A percentile compares a stretch with the other conserved stretches of the same genome.
These are phyloP conservation scores for Ogataea hybrid DNA, from an alignment of 1,139 yeast genomes.

Conservation along the genomic window DNA sequence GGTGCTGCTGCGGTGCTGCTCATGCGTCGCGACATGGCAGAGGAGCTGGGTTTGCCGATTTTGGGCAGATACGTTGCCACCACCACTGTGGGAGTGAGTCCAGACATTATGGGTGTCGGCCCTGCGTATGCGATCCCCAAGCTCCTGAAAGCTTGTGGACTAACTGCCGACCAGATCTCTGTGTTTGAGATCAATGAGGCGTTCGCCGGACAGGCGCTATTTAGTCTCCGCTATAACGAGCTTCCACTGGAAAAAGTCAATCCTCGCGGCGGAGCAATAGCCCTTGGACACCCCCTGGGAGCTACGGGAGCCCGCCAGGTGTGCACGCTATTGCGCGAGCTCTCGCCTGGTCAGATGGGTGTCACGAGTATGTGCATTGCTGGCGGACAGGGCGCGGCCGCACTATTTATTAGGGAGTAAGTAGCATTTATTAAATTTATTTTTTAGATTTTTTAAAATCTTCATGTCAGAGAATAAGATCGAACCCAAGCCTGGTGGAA, in stretches of 20 bases:
- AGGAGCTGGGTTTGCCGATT: constrained; percentile 61
- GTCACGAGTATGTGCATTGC: constrained; percentile 97
- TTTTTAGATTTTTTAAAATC: not conserved
- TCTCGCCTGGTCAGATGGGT: constrained; percentile 79
- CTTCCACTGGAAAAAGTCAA: constrained; percentile 75
- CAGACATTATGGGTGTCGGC: constrained; percentile 96
- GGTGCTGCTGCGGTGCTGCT: constrained; percentile 92
- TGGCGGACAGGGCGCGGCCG: constrained; percentile 98
- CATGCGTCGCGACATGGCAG: constrained; percentile 87
- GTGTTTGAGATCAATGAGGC: constrained; percentile 93
- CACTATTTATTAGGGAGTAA: constrained; percentile 75
- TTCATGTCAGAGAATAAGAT: not conserved
- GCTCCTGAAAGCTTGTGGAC: constrained; percentile 63
- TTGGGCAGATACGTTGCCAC: constrained; percentile 77
- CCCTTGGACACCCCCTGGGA: constrained; percentile 94
- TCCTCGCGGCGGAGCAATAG: constrained; percentile 95
- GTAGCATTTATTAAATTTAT: constrained; percentile 29
- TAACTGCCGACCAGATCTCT: constrained; percentile 63
- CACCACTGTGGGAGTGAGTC: constrained; percentile 86
- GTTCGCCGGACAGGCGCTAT: constrained; percentile 90
- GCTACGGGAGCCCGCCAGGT: constrained; percentile 95
- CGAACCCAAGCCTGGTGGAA: not conserved
- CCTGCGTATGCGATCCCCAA: constrained; percentile 93
- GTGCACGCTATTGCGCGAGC: constrained; percentile 81
- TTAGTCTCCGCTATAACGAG: constrained; percentile 63